Conservation (phyloP, 179 eudicot genomes). For the Beta corolliflora region DNA sequence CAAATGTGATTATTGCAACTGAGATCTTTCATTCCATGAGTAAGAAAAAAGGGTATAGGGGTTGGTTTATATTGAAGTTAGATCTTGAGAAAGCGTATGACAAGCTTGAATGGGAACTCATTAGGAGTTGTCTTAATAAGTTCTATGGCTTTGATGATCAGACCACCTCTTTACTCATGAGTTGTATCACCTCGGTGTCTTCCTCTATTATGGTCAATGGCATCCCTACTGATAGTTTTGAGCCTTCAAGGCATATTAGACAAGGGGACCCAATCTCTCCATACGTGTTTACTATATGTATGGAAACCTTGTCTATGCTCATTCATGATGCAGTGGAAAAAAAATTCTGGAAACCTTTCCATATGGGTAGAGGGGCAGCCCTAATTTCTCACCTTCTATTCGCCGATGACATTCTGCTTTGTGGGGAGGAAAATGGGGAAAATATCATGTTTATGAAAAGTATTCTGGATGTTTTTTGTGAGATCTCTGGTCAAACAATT, state of each 20-base stretch:
- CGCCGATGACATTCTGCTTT: background rate
- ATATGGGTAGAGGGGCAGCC: background rate
- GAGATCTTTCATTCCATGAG: background rate
- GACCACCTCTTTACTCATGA: background rate
- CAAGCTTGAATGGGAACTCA: background rate
- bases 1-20: background rate
- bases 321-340: background rate
- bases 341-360: background rate
- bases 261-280: background rate
- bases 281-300: background rate
- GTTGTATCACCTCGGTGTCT: background rate
- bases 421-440: background rate
- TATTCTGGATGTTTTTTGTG: background rate
- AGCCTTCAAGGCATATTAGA: background rate
- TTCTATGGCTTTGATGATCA: background rate
- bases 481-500: background rate
- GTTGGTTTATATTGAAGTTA: background rate
- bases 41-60: background rate
- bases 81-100: background rate
- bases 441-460: background rate
- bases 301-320: background rate
- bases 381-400: background rate
- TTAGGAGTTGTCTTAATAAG: background rate
- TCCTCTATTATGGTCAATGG: too few species aligned
- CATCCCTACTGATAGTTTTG: too few species aligned